Evolutionary conservation across 2,329 filamentous ascomycete species (phyloP), one percentile per base, ranked within the genome.

Genomic region (Stromatinia cepivora): DNA sequence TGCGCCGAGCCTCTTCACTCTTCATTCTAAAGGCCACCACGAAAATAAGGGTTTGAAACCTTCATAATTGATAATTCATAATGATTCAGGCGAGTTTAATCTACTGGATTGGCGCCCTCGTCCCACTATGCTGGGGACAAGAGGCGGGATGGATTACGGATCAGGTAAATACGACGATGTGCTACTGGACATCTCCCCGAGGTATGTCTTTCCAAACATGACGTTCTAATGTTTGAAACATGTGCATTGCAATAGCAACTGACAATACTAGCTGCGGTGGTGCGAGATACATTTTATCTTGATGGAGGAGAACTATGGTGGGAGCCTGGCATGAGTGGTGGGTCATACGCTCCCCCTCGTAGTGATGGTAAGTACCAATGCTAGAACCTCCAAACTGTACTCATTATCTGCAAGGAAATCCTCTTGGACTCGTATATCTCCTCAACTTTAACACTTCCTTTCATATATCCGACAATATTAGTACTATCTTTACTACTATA

Each of bases 201-300:
- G 80, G 77, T 79, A 74, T 75, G 77, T 52, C 11, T 66, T 74
- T 28, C 28, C 28, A 11, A 42, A 53, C 28, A 42, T 42, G 13
- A 45, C 2, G 17, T 34, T 46, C 31, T 1, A 8, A 45, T 17
- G 45, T 28, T 63, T 52, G 34, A 52, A 39, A 13, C 6, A 39
- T 13, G 17, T 39, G 7, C n/a, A 25, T 25, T 63, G n/a, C 31
- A 52, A 63, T 62, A 64, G 69, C n/a, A 72, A 69, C 75, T 80
- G 66, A 79, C 72, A 48, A 64, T 50, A 54, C 17, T 73, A 89
- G 88, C 83, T 71, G 84, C 84, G 50, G 79, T 88, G 3, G 79
- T 91, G 48, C 84, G 84, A 54, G 87, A 91, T 73, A 88, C 84
- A 2, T 79, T 90, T 22, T 91, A 90, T 75, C 77, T 92, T 31